A percentile compares a stretch with the other conserved stretches of the same genome.
Evolutionary conservation across 2,329 filamentous ascomycete genomes (phyloP).

Genomic region (Penicillium sp.): DNA sequence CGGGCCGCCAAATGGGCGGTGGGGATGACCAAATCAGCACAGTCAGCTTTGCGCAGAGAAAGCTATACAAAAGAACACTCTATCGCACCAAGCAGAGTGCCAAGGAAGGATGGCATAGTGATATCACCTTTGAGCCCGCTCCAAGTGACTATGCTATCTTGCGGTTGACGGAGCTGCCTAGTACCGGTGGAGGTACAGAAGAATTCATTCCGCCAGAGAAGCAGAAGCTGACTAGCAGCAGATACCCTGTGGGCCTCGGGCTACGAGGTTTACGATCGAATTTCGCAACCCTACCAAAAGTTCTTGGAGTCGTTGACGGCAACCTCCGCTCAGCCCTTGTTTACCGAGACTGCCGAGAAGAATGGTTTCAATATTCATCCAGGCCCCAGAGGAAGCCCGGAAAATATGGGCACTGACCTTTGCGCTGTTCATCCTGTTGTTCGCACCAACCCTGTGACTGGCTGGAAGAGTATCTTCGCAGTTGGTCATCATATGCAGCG

Average conservation of each 20-base stretch:
- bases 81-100: background rate
- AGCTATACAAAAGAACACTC: background rate
- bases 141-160: constrained; percentile 54
- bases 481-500: constrained; percentile 28
- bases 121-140: constrained; percentile 53
- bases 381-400: no score
- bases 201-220: no score
- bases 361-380: constrained; percentile 19
- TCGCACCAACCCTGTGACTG: constrained; percentile 52
- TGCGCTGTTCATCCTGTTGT: constrained; percentile 42
- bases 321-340: constrained; percentile 35
- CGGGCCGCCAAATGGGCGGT: background rate
- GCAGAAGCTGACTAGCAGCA: no score
- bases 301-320: constrained; percentile 50
- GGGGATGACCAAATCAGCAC: background rate
- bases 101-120: constrained; percentile 47
- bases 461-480: constrained; percentile 37
- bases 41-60: background rate
- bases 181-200: constrained; percentile 41
- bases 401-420: constrained; percentile 54
- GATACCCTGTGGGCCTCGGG: constrained; percentile 52
- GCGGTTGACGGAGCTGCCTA: constrained; percentile 47
- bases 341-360: no score
- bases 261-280: constrained; percentile 53
- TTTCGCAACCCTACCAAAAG: constrained; percentile 47